phyloP scores from a whole-genome alignment of 108 stramenopile genomes.

The Skeletonema marinoi region DNA sequence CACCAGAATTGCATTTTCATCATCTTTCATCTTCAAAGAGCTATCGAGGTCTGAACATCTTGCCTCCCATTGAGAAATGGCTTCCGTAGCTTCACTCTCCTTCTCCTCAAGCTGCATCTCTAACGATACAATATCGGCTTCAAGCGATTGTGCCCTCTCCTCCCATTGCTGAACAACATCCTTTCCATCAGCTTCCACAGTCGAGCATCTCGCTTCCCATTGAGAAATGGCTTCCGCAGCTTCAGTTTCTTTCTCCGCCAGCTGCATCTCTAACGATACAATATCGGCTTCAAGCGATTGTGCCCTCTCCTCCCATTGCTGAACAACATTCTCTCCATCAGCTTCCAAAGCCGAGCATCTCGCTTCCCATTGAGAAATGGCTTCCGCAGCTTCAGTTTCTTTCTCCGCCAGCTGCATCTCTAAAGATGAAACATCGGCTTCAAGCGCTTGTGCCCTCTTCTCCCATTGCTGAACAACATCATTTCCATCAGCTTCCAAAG shows the following conservation, averaged over 20 bases:
- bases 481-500: constrained; percentile 34
- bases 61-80: constrained; percentile 53
- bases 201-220: constrained; percentile 52
- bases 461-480: constrained; percentile 40
- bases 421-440: constrained; percentile 42
- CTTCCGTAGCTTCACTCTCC: constrained; percentile 44
- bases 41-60: constrained; percentile 27
- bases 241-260: constrained; percentile 49
- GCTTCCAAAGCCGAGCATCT: constrained; percentile 43
- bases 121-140: constrained; percentile 41
- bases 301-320: constrained; percentile 44
- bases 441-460: constrained; percentile 46
- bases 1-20: neutral
- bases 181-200: constrained; percentile 31
- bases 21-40: constrained; percentile 14
- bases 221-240: constrained; percentile 47
- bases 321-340: constrained; percentile 19
- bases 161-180: constrained; percentile 40
- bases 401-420: constrained; percentile 46
- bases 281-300: constrained; percentile 48
- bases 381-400: constrained; percentile 44
- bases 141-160: constrained; percentile 40
- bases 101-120: constrained; percentile 46
- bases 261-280: constrained; percentile 36
- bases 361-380: constrained; percentile 57